Conservation (phyloP, 176 grass and related monocot species). For the Oryza glumipatula region DNA sequence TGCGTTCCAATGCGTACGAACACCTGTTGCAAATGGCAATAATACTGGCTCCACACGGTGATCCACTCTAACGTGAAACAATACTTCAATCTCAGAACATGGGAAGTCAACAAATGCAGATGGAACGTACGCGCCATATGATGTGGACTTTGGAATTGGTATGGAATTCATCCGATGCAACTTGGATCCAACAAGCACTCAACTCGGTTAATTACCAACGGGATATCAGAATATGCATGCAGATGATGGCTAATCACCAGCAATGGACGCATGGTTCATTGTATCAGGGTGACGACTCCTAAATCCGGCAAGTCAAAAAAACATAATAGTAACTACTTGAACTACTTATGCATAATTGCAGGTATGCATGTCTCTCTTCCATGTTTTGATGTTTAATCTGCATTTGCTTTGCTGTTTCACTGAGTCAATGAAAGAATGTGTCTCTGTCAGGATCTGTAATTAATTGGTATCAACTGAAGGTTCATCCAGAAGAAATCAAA, state of each 20-base stretch:
- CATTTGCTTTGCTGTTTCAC: background rate
- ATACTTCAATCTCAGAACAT: background rate
- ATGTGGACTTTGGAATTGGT: background rate
- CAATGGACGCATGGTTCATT: background rate
- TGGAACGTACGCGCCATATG: background rate
- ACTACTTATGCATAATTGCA: background rate
- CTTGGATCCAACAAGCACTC: background rate
- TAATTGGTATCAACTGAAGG: background rate
- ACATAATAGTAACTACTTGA: background rate
- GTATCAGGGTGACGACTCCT: background rate
- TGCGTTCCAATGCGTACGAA: background rate
- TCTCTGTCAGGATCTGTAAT: background rate
- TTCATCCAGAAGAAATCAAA: constrained; percentile 6
- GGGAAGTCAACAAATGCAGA: constrained; percentile 27
- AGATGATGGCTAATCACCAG: background rate
- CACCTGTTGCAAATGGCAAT: background rate
- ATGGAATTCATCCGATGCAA: background rate
- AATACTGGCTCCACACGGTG: too few species aligned
- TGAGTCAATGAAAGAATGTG: background rate
- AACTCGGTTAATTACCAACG: background rate
- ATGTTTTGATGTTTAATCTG: background rate
- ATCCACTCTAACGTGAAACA: background rate
- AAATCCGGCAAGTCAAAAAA: background rate
- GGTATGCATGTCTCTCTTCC: background rate
- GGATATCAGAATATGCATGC: background rate